Evolutionary conservation across 2,329 filamentous ascomycete species (phyloP), one percentile per base, ranked within the genome.

Genomic region (Tothia fuscella): DNA sequence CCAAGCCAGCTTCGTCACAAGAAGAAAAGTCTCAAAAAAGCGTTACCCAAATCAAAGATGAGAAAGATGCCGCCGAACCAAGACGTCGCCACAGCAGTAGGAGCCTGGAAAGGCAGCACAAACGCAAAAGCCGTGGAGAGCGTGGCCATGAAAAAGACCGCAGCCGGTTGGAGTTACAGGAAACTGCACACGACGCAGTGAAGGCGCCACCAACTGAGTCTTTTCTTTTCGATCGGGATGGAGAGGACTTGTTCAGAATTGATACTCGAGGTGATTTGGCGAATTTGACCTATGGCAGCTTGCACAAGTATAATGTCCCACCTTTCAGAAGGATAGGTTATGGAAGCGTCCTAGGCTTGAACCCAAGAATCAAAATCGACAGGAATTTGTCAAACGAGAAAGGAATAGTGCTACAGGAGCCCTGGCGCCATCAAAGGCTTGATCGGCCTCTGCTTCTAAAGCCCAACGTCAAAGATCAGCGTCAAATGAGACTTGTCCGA

Each of bases 231-330:
- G 29, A 43, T 47, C 26, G 46, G 21, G 52, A 53, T 12, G 42
- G 45, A 20, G 45, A 51, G 37, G 55, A 53, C 29, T 54, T 70
- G 3, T 88, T 75, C 56, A 51, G 75, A 33, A 53, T 83, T 39
- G 89, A 96, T 59, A 75, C 67, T 31, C 78, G 76, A 53, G 88
- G 89, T 0, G 89, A 96, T 52, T 65, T 71, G 4, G 71, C 86
- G 36, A 86, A 91, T 49, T 59, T 81, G 33, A 71, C 72, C 20
- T 95, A 88, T 56, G 84, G 83, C 2, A 72, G 74, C 21, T 70
- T 82, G 29, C 78, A 94, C 55, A 75, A 74, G 26, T 82, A 82
- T 48, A 73, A 71, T 41, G 63, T 93, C 9, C 86, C 87, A 0
- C 52, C 61, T 2, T 95, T 93, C 55, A 70, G 71, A 46, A 78